Percentiles rank a stretch among this genome's conserved stretches.
phyloP scores from a whole-genome alignment of 441 rosid genomes.

The Syzygium malaccense region DNA sequence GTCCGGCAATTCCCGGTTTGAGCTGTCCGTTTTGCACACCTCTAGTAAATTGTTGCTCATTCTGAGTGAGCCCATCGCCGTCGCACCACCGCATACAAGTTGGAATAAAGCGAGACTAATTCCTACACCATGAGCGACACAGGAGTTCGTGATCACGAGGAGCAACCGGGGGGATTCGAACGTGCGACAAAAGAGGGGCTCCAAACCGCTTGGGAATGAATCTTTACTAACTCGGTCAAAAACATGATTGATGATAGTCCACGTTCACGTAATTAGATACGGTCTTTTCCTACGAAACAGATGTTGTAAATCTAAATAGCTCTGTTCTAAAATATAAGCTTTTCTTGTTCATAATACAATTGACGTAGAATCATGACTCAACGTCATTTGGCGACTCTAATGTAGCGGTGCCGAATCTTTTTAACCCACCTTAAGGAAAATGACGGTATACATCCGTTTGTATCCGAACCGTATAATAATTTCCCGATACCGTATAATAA shows the following conservation, averaged over 20 bases:
- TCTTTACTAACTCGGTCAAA: background rate
- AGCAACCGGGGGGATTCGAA: background rate
- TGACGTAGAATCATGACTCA: background rate
- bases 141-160: background rate
- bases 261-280: background rate
- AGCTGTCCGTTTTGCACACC: fast-evolving
- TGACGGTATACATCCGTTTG: background rate
- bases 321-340: too few species aligned
- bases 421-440: background rate
- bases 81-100: fast-evolving
- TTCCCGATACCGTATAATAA: background rate
- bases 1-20: fast-evolving
- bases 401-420: background rate
- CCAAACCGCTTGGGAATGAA: background rate
- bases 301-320: background rate
- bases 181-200: fast-evolving
- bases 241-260: background rate
- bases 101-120: fast-evolving
- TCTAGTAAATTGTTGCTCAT: fast-evolving
- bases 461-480: background rate
- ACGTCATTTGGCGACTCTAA: background rate
- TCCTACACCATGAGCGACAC: background rate
- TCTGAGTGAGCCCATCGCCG: fast-evolving
- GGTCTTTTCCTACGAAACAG: too few species aligned
- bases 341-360: too few species aligned